Base-by-base conservation (phyloP, 2,329 filamentous ascomycete species). In the Colletotrichum tanaceti region DNA sequence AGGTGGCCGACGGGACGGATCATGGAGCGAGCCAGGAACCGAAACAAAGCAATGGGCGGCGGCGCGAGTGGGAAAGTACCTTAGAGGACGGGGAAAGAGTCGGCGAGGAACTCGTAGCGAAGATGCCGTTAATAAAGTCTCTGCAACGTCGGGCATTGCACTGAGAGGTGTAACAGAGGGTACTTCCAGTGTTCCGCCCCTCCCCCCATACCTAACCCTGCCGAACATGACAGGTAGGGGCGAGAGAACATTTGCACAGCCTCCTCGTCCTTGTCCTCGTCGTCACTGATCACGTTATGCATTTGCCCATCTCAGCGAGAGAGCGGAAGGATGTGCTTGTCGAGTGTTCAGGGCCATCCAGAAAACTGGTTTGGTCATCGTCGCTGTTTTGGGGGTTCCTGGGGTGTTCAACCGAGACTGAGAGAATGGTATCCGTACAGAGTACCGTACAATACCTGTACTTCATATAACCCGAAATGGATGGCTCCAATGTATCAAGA, bases 161-260 rank as follows among this genome's bases (percentile, higher is more conserved):
- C 43, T 47, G 7, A 39, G n/a, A 47, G 44, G 32, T n/a, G 35
- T 16, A 32, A n/a, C 28, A 16, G 9, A 35, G 47, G 55, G 28
- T 59, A 59, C 57, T 49, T 59, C 32, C 32, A 39, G 50, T 13
- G 11, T 39, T 38, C 18, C 32, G 11, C 39, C 39, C 10, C 10
- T 41, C 11, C 47, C 24, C 28, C 18, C 55, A 58, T 47, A 47
- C 57, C 57, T n/a, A 2, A 18, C 20, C 57, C 35, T 47, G 57
- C 43, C 43, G 28, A 35, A 35, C 38, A 16, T 58, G 35, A 18
- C 7, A 35, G n/a, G 54, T 47, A 38, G 43, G 41, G 41, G 43
- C 41, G 24, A 58, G 43, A 11, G 57, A 59, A 59, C 43, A 20
- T n/a, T 38, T 59, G 57, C 57, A 59, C 55, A 58, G 43, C 54